A percentile compares a stretch with the other conserved stretches of the same genome.
Evolutionary conservation across 495 filamentous ascomycete genomes (phyloP).

Genomic region (Penicillium bialowiezense): DNA sequence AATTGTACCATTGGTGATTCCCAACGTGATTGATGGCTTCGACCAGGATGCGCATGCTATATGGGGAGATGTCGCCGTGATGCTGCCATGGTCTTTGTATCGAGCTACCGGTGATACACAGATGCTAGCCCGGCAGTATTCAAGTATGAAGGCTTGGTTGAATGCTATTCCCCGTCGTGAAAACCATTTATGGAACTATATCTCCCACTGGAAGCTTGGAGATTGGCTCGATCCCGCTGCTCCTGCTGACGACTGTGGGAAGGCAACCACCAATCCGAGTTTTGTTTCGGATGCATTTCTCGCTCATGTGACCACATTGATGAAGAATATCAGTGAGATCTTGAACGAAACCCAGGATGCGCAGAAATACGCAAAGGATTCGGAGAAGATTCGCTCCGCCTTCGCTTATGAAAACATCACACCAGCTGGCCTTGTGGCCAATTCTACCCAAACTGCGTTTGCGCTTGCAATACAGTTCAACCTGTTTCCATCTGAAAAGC

Average conservation of each 20-base stretch:
- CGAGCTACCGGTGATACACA: constrained; percentile 37
- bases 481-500: constrained; percentile 27
- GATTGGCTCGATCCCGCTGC: constrained; percentile 56
- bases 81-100: constrained; percentile 44
- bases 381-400: constrained; percentile 21
- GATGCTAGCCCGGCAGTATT: constrained; percentile 37
- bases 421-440: constrained; percentile 31
- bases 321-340: constrained; percentile 78
- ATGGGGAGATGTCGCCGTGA: constrained; percentile 48
- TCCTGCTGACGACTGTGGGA: constrained; percentile 37
- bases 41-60: constrained; percentile 25
- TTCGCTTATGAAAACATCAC: constrained; percentile 45
- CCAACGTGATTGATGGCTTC: constrained; percentile 19
- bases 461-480: constrained; percentile 44
- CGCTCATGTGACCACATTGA: constrained; percentile 39
- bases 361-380: constrained; percentile 48
- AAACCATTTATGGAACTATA: constrained; percentile 35
- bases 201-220: constrained; percentile 35
- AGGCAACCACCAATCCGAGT: constrained; percentile 34
- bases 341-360: constrained; percentile 70
- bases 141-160: constrained; percentile 43
- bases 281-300: constrained; percentile 53
- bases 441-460: constrained; percentile 49
- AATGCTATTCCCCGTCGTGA: constrained; percentile 26
- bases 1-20: constrained; percentile 34